A percentile compares a stretch with the other conserved stretches of the same genome.
phyloP scores from a whole-genome alignment of 495 filamentous ascomycete genomes.

The Bryoglossum gracile region DNA sequence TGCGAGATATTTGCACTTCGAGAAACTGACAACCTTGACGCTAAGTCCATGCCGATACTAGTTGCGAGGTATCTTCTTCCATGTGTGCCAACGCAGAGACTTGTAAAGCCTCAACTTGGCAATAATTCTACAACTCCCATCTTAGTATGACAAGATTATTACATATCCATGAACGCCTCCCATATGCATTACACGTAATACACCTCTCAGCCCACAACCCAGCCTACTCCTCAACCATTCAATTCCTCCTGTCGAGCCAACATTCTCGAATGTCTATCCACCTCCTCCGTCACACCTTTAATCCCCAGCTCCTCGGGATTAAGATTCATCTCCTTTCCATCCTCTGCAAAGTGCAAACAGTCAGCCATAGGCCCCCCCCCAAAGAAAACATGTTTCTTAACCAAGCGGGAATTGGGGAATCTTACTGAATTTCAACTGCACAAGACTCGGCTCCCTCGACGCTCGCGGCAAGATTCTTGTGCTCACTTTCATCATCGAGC shows the following conservation, averaged over 20 bases:
- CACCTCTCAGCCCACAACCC: not conserved
- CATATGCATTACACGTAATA: slow-evolving; percentile 11
- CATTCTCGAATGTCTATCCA: slow-evolving; percentile 77
- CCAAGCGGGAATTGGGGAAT: not conserved
- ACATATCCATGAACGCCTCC: slow-evolving; percentile 18
- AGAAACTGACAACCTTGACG: too few species aligned
- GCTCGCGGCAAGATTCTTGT: slow-evolving; percentile 66
- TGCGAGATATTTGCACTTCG: too few species aligned
- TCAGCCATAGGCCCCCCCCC: not conserved
- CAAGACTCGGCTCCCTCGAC: slow-evolving; percentile 51
- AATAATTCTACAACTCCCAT: not conserved
- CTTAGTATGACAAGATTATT: too few species aligned
- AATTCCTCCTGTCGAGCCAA: slow-evolving; percentile 78
- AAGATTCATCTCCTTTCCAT: slow-evolving; percentile 69
- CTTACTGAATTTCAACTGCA: slow-evolving; percentile 79
- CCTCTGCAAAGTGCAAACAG: slow-evolving; percentile 61
- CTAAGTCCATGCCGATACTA: too few species aligned
- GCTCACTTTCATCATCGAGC: slow-evolving; percentile 65
- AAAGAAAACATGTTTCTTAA: too few species aligned
- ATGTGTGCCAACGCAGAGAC: too few species aligned
- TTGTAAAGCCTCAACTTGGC: too few species aligned
- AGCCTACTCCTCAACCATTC: slow-evolving; percentile 34
- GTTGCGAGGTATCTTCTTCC: too few species aligned
- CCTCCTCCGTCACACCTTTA: slow-evolving; percentile 79
- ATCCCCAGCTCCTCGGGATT: slow-evolving; percentile 72